Base-by-base conservation (phyloP, 805 yeast species). In the Barnettozyma sp. region DNA sequence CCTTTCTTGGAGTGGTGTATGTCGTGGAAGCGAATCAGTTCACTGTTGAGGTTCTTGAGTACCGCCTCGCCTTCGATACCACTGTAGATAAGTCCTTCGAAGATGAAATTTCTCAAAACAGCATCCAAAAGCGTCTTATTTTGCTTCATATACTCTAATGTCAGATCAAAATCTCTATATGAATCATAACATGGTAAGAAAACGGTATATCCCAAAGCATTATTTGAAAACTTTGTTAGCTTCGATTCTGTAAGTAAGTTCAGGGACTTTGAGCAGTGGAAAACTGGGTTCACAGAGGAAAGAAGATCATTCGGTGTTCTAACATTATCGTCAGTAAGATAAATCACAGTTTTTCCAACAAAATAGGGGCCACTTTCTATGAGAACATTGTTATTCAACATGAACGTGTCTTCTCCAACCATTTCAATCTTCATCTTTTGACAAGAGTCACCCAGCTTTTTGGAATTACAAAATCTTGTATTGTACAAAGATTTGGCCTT, bases 111-210 rank as follows among this genome's bases (percentile, higher is more conserved):
- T 42, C 69, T 68, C 56, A 87, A 58, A 2, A 83, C 54, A 2
- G 51, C 38, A n/a, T 68, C 59, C 43, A 85, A 59, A 0, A 74
- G 66, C 2, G 72, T 59, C 1, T 61, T 62, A 44, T 85, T 72
- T 3, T 55, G 37, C 39, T 74, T 66, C 16, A 88, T 56, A 52
- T 78, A 81, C 28, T 72, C 72, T 33, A 74, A 60, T 5, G 77
- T 68, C 20, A 88, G 60, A 4, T 76, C 82, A 15, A 77, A 63
- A 4, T 60, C 55, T 16, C 69, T 67, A 95, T 95, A 87, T 0
- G 88, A 71, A 27, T 66, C 62, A 21, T 82, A 76, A 39, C 87
- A 78, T 0, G 97, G 97, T 20, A 88, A 60, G 35, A 88, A 72
- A 0, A 80, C 59, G 0, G 96, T 75, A 60, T 86, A 85, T 0